Conservation (phyloP, 2,329 filamentous ascomycete species). For the Xylariales sp. region DNA sequence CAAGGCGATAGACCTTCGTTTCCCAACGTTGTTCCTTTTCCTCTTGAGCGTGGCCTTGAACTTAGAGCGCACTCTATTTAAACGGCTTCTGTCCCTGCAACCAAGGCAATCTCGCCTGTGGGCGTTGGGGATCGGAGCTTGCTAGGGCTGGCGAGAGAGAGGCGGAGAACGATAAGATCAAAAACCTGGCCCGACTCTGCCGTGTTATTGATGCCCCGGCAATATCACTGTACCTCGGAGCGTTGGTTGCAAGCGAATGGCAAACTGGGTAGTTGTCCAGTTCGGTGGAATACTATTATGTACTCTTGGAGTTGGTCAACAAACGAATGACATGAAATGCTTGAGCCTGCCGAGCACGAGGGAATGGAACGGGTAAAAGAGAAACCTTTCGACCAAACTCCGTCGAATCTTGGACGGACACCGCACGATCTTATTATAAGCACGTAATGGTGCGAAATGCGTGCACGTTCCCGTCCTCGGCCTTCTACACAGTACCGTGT, state of each 20-base stretch:
- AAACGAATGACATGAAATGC: slow-evolving; percentile 4
- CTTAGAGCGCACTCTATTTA: too few species aligned
- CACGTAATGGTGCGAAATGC: slow-evolving; percentile 4
- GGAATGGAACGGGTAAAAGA: slow-evolving; percentile 1
- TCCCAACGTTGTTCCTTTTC: too few species aligned
- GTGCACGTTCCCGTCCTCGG: not conserved
- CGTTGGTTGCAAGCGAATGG: not conserved
- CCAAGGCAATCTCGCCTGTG: too few species aligned
- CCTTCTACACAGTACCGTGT: too few species aligned
- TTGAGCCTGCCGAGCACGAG: slow-evolving; percentile 6
- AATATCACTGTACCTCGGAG: not conserved
- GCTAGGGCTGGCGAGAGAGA: too few species aligned
- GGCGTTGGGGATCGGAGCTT: too few species aligned
- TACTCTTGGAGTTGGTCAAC: not conserved
- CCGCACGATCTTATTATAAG: not conserved
- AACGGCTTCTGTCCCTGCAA: too few species aligned
- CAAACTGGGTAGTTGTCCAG: not conserved
- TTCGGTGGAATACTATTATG: not conserved
- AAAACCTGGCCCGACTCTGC: too few species aligned
- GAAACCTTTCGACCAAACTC: slow-evolving; percentile 6
- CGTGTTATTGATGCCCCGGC: slow-evolving; percentile 4
- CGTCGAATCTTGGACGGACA: not conserved
- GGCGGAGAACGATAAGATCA: too few species aligned
- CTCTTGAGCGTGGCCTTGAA: too few species aligned
- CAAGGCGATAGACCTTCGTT: too few species aligned